Evolutionary conservation across 208 protist genomes (phyloP).

Genomic region (Leishmania aethiopica): DNA sequence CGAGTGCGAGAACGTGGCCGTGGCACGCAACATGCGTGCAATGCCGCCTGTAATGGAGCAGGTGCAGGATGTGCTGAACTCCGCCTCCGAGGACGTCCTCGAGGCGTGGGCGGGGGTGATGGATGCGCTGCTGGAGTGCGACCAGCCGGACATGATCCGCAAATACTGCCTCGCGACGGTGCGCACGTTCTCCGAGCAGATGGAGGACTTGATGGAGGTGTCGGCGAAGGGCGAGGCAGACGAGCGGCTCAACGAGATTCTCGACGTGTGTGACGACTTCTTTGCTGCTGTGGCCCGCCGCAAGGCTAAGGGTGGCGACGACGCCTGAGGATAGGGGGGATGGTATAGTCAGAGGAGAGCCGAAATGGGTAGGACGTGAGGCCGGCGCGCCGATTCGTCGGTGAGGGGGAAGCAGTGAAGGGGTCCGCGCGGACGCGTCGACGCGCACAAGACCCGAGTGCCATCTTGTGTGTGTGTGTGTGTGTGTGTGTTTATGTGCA

Average conservation of each 20-base stretch:
- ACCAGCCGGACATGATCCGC: slow-evolving; percentile 52
- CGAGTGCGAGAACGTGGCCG: slow-evolving; percentile 84
- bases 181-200: slow-evolving; percentile 57
- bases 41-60: slow-evolving; percentile 76
- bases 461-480: slow-evolving; percentile 2
- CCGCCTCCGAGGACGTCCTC: slow-evolving; percentile 67
- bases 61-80: slow-evolving; percentile 75
- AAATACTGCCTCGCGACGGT: slow-evolving; percentile 70
- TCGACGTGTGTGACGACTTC: slow-evolving; percentile 88
- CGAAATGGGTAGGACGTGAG: background rate
- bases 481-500: slow-evolving; percentile 9
- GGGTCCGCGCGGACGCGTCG: background rate
- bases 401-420: background rate
- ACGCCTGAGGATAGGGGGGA: background rate
- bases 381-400: background rate
- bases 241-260: slow-evolving; percentile 85
- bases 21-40: slow-evolving; percentile 58
- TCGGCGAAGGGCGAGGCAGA: slow-evolving; percentile 77
- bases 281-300: slow-evolving; percentile 46
- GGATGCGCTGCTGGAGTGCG: slow-evolving; percentile 51
- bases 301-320: slow-evolving; percentile 2
- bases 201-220: slow-evolving; percentile 79
- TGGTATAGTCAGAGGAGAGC: background rate
- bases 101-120: slow-evolving; percentile 71
- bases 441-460: background rate